Evolutionary conservation across 176 grass and related monocot genomes (phyloP).

Genomic region (Neostapfia colusana): DNA sequence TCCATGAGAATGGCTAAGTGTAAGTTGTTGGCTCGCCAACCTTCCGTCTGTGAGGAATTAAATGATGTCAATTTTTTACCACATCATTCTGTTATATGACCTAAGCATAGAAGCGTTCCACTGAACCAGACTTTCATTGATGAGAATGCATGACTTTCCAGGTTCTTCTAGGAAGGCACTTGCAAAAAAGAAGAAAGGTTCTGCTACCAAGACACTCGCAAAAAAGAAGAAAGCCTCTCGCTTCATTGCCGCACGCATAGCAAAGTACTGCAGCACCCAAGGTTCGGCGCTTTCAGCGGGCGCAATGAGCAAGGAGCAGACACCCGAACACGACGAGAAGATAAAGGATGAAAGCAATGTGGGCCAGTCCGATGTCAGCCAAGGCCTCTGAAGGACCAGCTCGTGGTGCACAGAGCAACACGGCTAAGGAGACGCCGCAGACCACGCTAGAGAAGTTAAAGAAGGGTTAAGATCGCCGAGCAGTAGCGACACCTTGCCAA

Average conservation of each 20-base stretch:
- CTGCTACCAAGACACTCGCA: too few species aligned
- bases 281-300: too few species aligned
- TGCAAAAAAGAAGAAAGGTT: too few species aligned
- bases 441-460: conserved; percentile 31
- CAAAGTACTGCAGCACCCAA: conserved; percentile 47
- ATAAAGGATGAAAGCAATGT: conserved; percentile 31
- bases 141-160: not conserved
- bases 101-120: not conserved
- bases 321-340: conserved; percentile 38
- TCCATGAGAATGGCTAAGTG: too few species aligned
- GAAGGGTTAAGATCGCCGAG: conserved; percentile 44
- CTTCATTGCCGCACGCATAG: too few species aligned
- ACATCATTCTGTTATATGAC: not conserved
- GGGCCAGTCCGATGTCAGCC: conserved; percentile 27
- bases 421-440: not conserved
- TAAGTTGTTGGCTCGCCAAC: too few species aligned
- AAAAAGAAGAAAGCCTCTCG: too few species aligned
- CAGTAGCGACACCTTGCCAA: not conserved
- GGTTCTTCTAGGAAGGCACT: conserved; percentile 49
- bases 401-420: conserved; percentile 24
- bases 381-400: conserved; percentile 36
- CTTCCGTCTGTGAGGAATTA: not conserved
- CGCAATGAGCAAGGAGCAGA: too few species aligned
- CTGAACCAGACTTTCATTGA: conserved; percentile 1
- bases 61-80: not conserved